Conservation (phyloP, 495 filamentous ascomycete species). For the Margaritispora aquatica region DNA sequence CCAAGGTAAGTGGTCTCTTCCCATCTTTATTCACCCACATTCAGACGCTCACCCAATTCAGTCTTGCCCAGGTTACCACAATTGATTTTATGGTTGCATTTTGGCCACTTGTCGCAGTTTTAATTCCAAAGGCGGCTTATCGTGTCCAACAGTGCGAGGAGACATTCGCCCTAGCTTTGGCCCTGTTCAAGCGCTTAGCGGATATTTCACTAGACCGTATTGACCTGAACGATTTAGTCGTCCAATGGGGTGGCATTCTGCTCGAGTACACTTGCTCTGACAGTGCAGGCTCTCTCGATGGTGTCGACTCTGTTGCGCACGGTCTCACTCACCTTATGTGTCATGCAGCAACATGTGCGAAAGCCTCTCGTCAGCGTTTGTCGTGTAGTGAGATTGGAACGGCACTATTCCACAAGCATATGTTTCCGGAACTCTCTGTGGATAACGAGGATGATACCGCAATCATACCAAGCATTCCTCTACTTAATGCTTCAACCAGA, state of each 20-base stretch:
- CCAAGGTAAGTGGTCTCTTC: slow-evolving; percentile 7
- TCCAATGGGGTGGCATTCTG: slow-evolving; percentile 48
- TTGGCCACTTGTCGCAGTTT: slow-evolving; percentile 39
- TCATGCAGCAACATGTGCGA: slow-evolving; percentile 43
- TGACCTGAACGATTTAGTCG: slow-evolving; percentile 43
- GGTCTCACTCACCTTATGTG: slow-evolving; percentile 40
- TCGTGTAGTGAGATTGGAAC: slow-evolving; percentile 48
- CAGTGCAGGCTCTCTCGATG: slow-evolving; percentile 43
- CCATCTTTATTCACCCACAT: background rate
- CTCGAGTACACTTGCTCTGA: slow-evolving; percentile 37
- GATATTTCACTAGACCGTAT: slow-evolving; percentile 42
- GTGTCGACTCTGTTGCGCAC: slow-evolving; percentile 38
- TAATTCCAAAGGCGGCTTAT: slow-evolving; percentile 33
- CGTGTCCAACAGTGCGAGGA: slow-evolving; percentile 36
- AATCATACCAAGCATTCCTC: slow-evolving; percentile 33
- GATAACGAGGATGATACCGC: slow-evolving; percentile 15
- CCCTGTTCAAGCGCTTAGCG: slow-evolving; percentile 49
- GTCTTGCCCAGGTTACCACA: slow-evolving; percentile 22
- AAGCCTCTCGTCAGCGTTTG: slow-evolving; percentile 35
- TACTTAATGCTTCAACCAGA: slow-evolving; percentile 51
- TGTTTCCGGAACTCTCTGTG: slow-evolving; percentile 57
- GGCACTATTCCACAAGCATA: slow-evolving; percentile 56
- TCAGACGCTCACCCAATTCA: slow-evolving; percentile 5
- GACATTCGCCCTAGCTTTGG: slow-evolving; percentile 36
- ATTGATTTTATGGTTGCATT: slow-evolving; percentile 35